Conservation (phyloP, 2,329 filamentous ascomycete species). For the Talaromyces sp. region DNA sequence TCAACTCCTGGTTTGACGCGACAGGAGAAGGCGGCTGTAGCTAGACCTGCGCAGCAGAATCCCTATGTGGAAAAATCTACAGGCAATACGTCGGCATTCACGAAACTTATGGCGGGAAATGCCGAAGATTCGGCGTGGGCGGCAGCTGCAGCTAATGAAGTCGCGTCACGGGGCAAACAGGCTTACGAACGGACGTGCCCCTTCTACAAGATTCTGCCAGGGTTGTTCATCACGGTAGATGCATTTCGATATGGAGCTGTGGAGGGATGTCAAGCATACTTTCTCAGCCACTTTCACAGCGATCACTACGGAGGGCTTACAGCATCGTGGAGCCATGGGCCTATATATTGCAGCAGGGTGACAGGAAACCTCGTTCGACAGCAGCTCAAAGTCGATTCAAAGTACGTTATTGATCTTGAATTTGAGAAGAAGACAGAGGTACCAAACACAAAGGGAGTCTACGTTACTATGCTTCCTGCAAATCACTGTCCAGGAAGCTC, state of each 20-base stretch:
- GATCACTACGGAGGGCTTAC: slow-evolving; percentile 95
- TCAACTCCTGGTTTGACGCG: slow-evolving; percentile 44
- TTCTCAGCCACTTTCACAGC: slow-evolving; percentile 95
- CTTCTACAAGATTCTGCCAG: slow-evolving; percentile 97
- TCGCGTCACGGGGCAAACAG: slow-evolving; percentile 74
- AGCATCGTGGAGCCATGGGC: slow-evolving; percentile 83
- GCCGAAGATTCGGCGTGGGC: slow-evolving; percentile 90
- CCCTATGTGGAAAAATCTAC: slow-evolving; percentile 60
- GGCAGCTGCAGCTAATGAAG: slow-evolving; percentile 74
- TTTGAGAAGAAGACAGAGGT: slow-evolving; percentile 79
- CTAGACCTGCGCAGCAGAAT: slow-evolving; percentile 75
- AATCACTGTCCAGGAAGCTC: slow-evolving; percentile 97
- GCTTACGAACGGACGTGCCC: slow-evolving; percentile 89
- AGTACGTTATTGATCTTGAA: slow-evolving; percentile 79
- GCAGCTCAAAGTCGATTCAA: slow-evolving; percentile 79
- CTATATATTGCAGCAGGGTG: slow-evolving; percentile 92
- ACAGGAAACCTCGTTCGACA: slow-evolving; percentile 85
- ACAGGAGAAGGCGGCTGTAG: slow-evolving; percentile 65
- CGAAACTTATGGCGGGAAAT: slow-evolving; percentile 87
- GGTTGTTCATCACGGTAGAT: slow-evolving; percentile 89
- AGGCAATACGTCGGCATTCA: slow-evolving; percentile 68
- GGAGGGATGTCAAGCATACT: slow-evolving; percentile 88
- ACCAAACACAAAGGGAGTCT: slow-evolving; percentile 75
- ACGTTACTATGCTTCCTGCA: slow-evolving; percentile 90
- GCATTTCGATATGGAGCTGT: slow-evolving; percentile 95